Percentiles rank a stretch among this genome's conserved stretches.
These are phyloP conservation scores for Podospora tetraspora DNA, from an alignment of 495 filamentous ascomycete genomes.

Conservation along the genomic window DNA sequence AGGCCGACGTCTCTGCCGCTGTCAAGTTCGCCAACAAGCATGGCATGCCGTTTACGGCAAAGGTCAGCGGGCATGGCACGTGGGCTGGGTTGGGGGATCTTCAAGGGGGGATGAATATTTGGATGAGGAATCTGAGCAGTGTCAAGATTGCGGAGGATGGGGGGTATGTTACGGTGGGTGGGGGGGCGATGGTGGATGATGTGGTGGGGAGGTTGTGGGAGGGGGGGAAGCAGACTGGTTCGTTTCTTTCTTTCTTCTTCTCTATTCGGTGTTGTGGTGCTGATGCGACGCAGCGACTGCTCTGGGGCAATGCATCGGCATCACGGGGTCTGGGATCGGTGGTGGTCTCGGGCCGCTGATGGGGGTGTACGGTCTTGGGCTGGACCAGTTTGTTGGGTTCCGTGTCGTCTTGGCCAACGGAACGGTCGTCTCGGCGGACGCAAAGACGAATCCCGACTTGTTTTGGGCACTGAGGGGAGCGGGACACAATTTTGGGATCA, in stretches of 20 bases:
- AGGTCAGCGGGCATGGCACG: slow-evolving; percentile 42
- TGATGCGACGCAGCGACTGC: slow-evolving; percentile 33
- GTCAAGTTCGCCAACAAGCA: slow-evolving; percentile 42
- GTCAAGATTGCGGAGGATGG: slow-evolving; percentile 40
- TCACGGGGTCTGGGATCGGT: slow-evolving; percentile 50
- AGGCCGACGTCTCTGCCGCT: slow-evolving; percentile 45
- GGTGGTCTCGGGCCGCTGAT: slow-evolving; percentile 56
- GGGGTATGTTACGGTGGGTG: slow-evolving; percentile 40
- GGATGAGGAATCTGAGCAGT: slow-evolving; percentile 34
- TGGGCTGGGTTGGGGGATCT: slow-evolving; percentile 35
- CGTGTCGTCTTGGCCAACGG: slow-evolving; percentile 54
- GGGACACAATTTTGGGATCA: slow-evolving; percentile 58
- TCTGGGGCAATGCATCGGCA: slow-evolving; percentile 48
- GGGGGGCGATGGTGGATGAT: slow-evolving; percentile 34
- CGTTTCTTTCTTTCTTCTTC: not conserved
- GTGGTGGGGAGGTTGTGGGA: slow-evolving; percentile 30
- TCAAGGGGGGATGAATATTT: slow-evolving; percentile 44
- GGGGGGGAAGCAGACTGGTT: slow-evolving; percentile 32
- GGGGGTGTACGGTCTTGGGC: slow-evolving; percentile 52
- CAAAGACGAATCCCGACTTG: slow-evolving; percentile 38
- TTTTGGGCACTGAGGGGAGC: slow-evolving; percentile 55
- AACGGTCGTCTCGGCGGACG: slow-evolving; percentile 27
- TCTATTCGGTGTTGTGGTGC: not conserved
- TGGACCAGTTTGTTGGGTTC: slow-evolving; percentile 49
- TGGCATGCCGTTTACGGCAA: slow-evolving; percentile 45